Conservation (phyloP, 2,329 filamentous ascomycete genomes). For the Zasmidium cellare region DNA sequence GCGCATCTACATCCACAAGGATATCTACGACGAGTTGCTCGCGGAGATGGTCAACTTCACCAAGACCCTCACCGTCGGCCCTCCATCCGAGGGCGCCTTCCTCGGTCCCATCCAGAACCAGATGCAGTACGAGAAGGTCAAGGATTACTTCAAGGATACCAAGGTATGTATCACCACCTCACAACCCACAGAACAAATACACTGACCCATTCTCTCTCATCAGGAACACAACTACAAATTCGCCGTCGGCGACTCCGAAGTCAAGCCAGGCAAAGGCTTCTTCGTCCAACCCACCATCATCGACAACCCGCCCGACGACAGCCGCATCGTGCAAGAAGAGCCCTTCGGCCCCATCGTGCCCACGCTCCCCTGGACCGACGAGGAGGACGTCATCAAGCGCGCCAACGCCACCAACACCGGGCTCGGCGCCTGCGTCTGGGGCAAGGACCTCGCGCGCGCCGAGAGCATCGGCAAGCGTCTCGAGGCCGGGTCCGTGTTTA, state of each 20-base stretch:
- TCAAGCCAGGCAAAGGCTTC: constrained; percentile 42
- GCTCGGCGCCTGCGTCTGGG: constrained; percentile 57
- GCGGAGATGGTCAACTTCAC: constrained; percentile 48
- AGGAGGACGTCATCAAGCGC: constrained; percentile 49
- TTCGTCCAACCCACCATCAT: constrained; percentile 48
- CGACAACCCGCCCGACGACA: constrained; percentile 45
- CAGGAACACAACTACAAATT: constrained; percentile 48
- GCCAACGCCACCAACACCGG: constrained; percentile 53
- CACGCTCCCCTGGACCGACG: constrained; percentile 45
- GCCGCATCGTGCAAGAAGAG: constrained; percentile 48
- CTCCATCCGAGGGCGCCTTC: constrained; percentile 42
- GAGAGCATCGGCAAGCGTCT: constrained; percentile 49
- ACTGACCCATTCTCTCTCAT: neutral
- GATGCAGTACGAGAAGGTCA: constrained; percentile 57
- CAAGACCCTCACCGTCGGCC: constrained; percentile 47
- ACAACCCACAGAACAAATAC: neutral
- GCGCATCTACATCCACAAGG: constrained; percentile 59
- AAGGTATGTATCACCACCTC: constrained; percentile 21
- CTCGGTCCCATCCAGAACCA: constrained; percentile 61
- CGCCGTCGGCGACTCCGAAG: constrained; percentile 54
- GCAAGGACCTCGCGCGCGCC: constrained; percentile 50
- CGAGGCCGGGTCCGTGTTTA: constrained; percentile 57
- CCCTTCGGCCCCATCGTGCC: constrained; percentile 54
- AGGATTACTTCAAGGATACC: constrained; percentile 40
- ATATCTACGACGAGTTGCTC: constrained; percentile 53